These are phyloP conservation scores for Smittium culicis DNA, from an alignment of 371 early-diverging fungal species.

Conservation along the genomic window DNA sequence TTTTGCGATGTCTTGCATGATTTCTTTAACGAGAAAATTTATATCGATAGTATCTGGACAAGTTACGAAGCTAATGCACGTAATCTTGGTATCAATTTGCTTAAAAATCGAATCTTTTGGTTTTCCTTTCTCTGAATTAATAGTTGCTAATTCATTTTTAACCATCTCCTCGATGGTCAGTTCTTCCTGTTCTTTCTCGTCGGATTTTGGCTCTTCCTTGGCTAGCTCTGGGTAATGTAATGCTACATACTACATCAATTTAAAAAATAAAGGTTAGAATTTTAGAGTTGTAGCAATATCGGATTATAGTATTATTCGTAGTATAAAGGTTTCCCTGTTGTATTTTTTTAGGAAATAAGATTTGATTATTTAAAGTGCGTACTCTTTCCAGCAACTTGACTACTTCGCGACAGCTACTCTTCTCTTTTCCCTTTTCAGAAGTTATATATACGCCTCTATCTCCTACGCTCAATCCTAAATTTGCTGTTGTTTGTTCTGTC, in stretches of 20 bases:
- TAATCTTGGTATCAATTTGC: background rate
- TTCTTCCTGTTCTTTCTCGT: background rate
- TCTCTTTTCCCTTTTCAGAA: slow-evolving; percentile 2
- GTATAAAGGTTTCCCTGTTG: background rate
- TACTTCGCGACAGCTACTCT: slow-evolving; percentile 3
- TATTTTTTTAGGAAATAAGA: background rate
- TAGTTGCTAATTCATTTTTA: slow-evolving; percentile 26
- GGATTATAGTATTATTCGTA: too few species aligned
- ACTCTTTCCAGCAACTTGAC: slow-evolving; percentile 3
- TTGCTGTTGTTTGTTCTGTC: slow-evolving; percentile 3
- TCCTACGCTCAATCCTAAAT: background rate
- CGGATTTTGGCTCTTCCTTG: slow-evolving; percentile 11
- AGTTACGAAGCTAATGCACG: slow-evolving; percentile 2
- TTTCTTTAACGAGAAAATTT: slow-evolving; percentile 19
- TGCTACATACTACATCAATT: background rate
- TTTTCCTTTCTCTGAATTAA: slow-evolving; percentile 19
- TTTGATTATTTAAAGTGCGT: background rate
- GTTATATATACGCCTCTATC: slow-evolving; percentile 6
- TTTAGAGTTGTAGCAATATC: too few species aligned
- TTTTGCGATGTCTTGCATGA: slow-evolving; percentile 23
- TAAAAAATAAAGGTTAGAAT: background rate
- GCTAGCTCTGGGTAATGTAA: background rate
- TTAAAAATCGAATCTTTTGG: slow-evolving; percentile 13
- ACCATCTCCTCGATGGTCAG: slow-evolving; percentile 29
- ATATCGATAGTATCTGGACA: background rate